A percentile compares a stretch with the other conserved stretches of the same genome.
These are phyloP conservation scores for Trichoderma afroharzianum DNA, from an alignment of 2,329 filamentous ascomycete species.

Conservation along the genomic window DNA sequence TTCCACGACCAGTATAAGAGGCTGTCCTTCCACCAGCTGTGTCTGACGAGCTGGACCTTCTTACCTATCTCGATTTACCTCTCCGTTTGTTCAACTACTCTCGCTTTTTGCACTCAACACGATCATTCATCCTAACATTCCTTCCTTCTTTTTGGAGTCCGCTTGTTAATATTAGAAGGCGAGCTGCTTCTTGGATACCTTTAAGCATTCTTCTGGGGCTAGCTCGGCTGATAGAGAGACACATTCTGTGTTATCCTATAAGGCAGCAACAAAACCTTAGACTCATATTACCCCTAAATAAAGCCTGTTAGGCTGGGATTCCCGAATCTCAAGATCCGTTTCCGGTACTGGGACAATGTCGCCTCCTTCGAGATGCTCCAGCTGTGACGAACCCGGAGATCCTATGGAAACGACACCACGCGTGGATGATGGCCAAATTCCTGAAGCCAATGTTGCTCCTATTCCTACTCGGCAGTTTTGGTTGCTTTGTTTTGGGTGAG, in stretches of 20 bases:
- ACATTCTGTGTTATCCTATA: not conserved
- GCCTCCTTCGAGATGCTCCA: not conserved
- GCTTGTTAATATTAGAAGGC: not conserved
- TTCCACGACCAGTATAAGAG: not conserved
- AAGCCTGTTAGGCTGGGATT: not conserved
- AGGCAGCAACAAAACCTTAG: not conserved
- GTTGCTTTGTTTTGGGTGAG: slow-evolving; percentile 33
- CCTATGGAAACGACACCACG: not conserved
- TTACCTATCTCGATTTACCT: not conserved
- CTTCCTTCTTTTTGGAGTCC: not conserved
- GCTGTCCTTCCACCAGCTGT: not conserved
- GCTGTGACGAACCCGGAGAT: not conserved
- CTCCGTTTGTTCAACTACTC: not conserved
- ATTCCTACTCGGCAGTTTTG: slow-evolving; percentile 34
- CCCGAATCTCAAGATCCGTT: too few species aligned
- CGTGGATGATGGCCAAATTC: not conserved
- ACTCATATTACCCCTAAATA: too few species aligned
- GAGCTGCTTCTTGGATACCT: not conserved
- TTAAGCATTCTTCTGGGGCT: not conserved
- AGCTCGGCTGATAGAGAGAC: not conserved
- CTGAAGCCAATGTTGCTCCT: not conserved
- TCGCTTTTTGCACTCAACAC: not conserved
- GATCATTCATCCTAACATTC: not conserved
- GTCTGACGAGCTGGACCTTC: not conserved
- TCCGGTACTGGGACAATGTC: not conserved